Evolutionary conservation across 2,329 filamentous ascomycete genomes (phyloP), one percentile per base, ranked within the genome.

Genomic region (Cercospora canescens): DNA sequence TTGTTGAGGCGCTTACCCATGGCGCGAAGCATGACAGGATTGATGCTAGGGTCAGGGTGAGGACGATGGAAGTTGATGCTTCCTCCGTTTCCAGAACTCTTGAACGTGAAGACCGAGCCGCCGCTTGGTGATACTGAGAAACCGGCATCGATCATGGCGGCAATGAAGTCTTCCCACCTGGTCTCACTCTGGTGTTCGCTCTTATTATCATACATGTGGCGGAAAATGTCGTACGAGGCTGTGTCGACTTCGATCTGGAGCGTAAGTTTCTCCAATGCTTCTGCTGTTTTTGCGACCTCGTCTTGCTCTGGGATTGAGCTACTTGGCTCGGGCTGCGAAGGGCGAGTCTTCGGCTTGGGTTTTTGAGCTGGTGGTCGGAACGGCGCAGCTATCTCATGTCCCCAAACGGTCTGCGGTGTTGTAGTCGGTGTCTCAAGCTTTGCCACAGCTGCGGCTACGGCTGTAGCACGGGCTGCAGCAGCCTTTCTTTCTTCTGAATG

Each of bases 1-100:
- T 72, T 75, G 7, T 67, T 69, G 68, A 77, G 64, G 1, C 74
- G 69, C 41, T 69, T 67, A 6, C 73, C 75, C 64, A 76, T 75
- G 0, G 64, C 64, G 18, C 71, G 71, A 2, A 77, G 60, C 72
- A 73, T 72, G 18, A 75, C 50, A 0, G 71, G 67, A 52, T 76
- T 70, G 24, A 77, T 68, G 9, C 54, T 71, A 0, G 72, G 59
- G 3, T 69, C 67, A 1, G 76, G 73, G 63, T 78, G 76, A 0
- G 74, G 76, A 18, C 69, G 69, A 63, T 77, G 74, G 28, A 78
- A 74, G 16, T 69, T 63, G 57, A 69, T 63, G 4, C 55, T 32
- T 8, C 65, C 60, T n/a, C 18, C 4, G 3, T n/a, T 60, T 3
- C 9, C 4, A 1, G 48, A 6, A 7, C 48, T 8, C n/a, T 32